Evolutionary conservation across 352 stramenopile genomes (phyloP).

Genomic region (Phytophthora citrophthora): DNA sequence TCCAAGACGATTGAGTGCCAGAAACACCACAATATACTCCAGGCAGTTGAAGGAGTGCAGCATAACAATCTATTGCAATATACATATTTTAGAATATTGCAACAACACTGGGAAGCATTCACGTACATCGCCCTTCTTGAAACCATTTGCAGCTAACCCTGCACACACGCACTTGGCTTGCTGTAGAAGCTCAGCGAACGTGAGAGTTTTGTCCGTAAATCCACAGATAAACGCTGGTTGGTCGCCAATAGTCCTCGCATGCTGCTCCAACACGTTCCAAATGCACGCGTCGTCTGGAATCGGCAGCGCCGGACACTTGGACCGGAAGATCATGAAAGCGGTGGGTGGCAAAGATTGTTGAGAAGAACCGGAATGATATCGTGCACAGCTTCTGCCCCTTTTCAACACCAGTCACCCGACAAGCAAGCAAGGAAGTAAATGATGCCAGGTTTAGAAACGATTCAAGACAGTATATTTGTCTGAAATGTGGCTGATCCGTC

Average conservation of each 20-base stretch:
- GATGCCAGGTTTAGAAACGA: no score
- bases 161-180: conserved; percentile 39
- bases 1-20: conserved; percentile 47
- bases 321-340: conserved; percentile 48
- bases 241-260: conserved; percentile 30
- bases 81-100: no score
- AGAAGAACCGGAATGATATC: no score
- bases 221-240: conserved; percentile 50
- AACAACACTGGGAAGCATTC: no score
- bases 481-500: no score
- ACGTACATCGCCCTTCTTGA: conserved; percentile 55
- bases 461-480: no score
- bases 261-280: conserved; percentile 48
- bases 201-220: conserved; percentile 43
- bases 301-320: conserved; percentile 29
- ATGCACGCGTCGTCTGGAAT: conserved; percentile 43
- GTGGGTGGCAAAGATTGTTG: conserved; percentile 1
- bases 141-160: conserved; percentile 40
- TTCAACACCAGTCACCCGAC: conserved; percentile 19
- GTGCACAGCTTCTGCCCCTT: conserved; percentile 16
- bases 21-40: conserved; percentile 54
- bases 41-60: conserved; percentile 62
- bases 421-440: not conserved
- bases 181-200: conserved; percentile 35
- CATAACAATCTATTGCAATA: conserved; percentile 45